phyloP scores from a whole-genome alignment of 2,329 filamentous ascomycete species.

The Shiraia bambusicola region DNA sequence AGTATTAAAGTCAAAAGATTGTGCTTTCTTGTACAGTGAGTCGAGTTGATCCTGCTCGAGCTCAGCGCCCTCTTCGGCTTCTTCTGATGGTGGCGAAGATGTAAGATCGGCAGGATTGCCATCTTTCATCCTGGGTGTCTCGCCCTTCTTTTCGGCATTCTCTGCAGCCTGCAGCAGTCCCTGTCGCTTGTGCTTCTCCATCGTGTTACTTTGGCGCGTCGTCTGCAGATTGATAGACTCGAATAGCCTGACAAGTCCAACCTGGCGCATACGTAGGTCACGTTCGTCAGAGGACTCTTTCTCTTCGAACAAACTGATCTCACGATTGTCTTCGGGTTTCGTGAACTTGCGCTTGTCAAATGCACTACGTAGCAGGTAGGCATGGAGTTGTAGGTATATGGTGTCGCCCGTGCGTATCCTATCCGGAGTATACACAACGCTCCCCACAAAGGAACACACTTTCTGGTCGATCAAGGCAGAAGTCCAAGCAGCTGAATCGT shows the following conservation, averaged over 20 bases:
- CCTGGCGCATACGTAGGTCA: slow-evolving; percentile 77
- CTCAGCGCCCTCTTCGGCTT: slow-evolving; percentile 81
- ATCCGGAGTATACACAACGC: slow-evolving; percentile 87
- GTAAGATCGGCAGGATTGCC: slow-evolving; percentile 47
- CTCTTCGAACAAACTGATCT: slow-evolving; percentile 75
- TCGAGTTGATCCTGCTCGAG: slow-evolving; percentile 95
- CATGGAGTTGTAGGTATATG: slow-evolving; percentile 83
- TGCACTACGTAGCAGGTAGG: slow-evolving; percentile 71
- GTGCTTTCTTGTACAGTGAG: slow-evolving; percentile 89
- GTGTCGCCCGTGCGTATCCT: slow-evolving; percentile 86
- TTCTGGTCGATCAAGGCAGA: slow-evolving; percentile 89
- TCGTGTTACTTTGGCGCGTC: slow-evolving; percentile 69
- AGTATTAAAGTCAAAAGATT: slow-evolving; percentile 93
- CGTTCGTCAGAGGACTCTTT: slow-evolving; percentile 85
- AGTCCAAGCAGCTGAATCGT: slow-evolving; percentile 87
- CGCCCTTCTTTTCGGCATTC: slow-evolving; percentile 70
- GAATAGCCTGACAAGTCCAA: slow-evolving; percentile 84
- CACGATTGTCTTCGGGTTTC: slow-evolving; percentile 68
- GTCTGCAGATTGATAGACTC: slow-evolving; percentile 85
- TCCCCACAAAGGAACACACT: slow-evolving; percentile 82
- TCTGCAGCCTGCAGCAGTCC: slow-evolving; percentile 86
- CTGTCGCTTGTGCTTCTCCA: slow-evolving; percentile 77
- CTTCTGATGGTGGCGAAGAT: slow-evolving; percentile 61
- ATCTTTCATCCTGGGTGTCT: slow-evolving; percentile 51
- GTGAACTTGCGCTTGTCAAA: slow-evolving; percentile 68